Conservation (phyloP, 139 green algal genomes). For the Trebouxia sp. region DNA sequence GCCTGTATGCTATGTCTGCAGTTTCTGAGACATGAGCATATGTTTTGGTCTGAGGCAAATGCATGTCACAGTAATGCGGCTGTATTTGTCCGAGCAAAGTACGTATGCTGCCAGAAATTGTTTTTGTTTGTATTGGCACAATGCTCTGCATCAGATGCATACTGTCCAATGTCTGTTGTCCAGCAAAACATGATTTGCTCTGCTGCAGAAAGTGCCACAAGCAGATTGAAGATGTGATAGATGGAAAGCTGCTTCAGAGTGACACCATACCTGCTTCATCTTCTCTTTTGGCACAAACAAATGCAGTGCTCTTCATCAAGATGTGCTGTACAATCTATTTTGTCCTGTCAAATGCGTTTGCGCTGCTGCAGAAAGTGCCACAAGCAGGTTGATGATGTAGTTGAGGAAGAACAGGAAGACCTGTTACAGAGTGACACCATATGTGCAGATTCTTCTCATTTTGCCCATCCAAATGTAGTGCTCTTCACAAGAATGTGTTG, state of each 20-base stretch:
- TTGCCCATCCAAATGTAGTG: no score
- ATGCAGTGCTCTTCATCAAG: background rate
- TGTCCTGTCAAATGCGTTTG: background rate
- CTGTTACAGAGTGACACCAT: no score
- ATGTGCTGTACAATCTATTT: background rate
- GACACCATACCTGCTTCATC: no score
- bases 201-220: background rate
- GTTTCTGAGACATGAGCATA: no score
- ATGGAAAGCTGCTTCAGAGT: no score
- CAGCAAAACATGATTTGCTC: background rate
- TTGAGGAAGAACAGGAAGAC: constrained; percentile 9
- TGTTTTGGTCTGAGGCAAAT: no score
- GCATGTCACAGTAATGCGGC: no score
- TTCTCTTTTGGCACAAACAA: no score
- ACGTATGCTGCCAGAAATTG: no score
- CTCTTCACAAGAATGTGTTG: background rate
- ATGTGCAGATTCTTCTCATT: no score
- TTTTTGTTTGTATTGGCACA: no score
- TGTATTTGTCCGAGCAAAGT: no score
- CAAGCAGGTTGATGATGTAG: constrained; percentile 18
- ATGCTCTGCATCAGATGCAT: background rate
- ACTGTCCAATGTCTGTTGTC: background rate
- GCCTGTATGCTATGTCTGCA: background rate
- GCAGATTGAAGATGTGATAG: constrained; percentile 22
- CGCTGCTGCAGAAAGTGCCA: background rate